Conservation (phyloP, 2,329 filamentous ascomycete genomes). For the Aspergillus latus region DNA sequence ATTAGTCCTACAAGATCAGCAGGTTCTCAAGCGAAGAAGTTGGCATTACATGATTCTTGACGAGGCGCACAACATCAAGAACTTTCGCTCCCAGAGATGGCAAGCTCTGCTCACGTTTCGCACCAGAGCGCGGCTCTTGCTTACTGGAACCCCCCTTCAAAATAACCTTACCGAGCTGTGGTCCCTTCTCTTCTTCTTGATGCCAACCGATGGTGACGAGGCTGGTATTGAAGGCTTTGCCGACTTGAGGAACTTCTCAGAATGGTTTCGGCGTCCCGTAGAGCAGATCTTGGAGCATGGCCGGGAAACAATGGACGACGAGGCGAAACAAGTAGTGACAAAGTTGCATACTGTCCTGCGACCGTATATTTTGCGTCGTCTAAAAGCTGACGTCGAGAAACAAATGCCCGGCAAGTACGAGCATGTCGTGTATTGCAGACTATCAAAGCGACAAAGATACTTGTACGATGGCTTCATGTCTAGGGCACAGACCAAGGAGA, state of each 20-base stretch:
- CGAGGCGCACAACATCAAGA: slow-evolving; percentile 99
- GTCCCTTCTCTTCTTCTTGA: slow-evolving; percentile 94
- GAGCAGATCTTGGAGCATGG: slow-evolving; percentile 96
- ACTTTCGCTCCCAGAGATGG: slow-evolving; percentile 97
- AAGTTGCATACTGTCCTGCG: slow-evolving; percentile 93
- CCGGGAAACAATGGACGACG: slow-evolving; percentile 88
- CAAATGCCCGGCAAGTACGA: slow-evolving; percentile 99
- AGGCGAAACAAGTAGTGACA: slow-evolving; percentile 84
- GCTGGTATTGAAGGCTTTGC: slow-evolving; percentile 87
- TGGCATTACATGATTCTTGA: slow-evolving; percentile 99
- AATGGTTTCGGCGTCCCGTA: slow-evolving; percentile 93
- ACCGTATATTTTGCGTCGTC: slow-evolving; percentile 82
- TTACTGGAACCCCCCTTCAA: slow-evolving; percentile 93
- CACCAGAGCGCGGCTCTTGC: slow-evolving; percentile 77
- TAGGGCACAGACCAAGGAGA: slow-evolving; percentile 82
- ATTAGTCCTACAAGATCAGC: slow-evolving; percentile 87
- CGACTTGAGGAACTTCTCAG: slow-evolving; percentile 91
- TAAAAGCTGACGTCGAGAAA: slow-evolving; percentile 97
- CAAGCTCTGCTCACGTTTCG: slow-evolving; percentile 93
- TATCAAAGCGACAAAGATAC: slow-evolving; percentile 93
- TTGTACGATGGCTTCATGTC: slow-evolving; percentile 96
- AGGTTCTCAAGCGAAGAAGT: slow-evolving; percentile 84
- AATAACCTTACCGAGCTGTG: slow-evolving; percentile 96
- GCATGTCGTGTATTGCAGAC: slow-evolving; percentile 89
- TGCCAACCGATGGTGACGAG: slow-evolving; percentile 74